phyloP scores from a whole-genome alignment of 106 monocot species.

The Agapanthus africanus region DNA sequence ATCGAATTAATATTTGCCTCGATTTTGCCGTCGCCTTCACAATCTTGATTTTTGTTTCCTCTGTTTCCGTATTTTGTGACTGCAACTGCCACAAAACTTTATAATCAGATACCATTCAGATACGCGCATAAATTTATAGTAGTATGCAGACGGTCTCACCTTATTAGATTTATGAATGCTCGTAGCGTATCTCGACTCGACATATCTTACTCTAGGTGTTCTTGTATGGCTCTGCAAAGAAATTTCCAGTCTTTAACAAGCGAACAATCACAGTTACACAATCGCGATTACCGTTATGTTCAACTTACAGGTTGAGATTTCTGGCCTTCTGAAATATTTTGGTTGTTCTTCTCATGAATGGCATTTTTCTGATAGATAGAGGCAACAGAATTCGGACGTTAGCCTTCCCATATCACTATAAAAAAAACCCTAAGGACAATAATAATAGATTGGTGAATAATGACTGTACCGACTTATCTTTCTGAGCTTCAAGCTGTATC shows the following conservation, averaged over 20 bases:
- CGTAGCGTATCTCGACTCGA: constrained; percentile 1
- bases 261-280: background rate
- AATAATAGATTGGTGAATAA: too few relatives aligned
- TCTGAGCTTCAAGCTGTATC: constrained; percentile 18
- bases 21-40: constrained; percentile 3
- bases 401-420: too few relatives aligned
- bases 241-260: background rate
- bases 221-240: background rate
- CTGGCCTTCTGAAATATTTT: background rate
- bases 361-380: constrained; percentile 10
- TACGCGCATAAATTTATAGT: background rate
- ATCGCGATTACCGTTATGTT: background rate
- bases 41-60: constrained; percentile 5
- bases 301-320: background rate
- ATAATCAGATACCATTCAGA: background rate
- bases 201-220: background rate
- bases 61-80: constrained; percentile 4
- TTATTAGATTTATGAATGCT: background rate
- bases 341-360: background rate
- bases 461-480: too few relatives aligned
- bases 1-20: background rate
- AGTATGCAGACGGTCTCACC: background rate
- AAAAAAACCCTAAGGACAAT: too few relatives aligned
- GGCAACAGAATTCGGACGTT: too few relatives aligned
- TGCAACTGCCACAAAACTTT: background rate